Evolutionary conservation across 345 rosid species (phyloP).

Genomic region (Eucalyptus globulus): DNA sequence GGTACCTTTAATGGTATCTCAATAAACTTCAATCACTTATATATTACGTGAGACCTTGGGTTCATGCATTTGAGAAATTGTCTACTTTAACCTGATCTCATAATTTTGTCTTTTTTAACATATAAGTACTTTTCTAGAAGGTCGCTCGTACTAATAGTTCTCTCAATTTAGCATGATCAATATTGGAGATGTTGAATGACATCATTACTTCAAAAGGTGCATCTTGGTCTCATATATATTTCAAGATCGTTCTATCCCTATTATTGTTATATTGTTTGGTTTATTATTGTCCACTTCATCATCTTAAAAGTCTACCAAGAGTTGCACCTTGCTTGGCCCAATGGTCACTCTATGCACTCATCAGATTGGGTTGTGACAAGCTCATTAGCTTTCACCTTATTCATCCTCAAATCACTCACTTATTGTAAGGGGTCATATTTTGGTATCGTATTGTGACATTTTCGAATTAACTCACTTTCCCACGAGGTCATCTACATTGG

Average conservation of each 20-base stretch:
- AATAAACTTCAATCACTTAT: not conserved
- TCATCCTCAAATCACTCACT: not conserved
- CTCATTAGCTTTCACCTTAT: not conserved
- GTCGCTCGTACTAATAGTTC: not conserved
- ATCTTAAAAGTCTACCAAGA: not conserved
- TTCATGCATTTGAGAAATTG: not conserved
- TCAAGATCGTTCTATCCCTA: not conserved
- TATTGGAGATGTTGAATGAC: not conserved
- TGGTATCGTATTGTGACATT: accelerated
- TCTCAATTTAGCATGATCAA: not conserved
- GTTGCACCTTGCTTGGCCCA: not conserved
- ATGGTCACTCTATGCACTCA: not conserved
- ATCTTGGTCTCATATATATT: not conserved
- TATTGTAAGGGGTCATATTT: not conserved
- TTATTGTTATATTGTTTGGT: not conserved
- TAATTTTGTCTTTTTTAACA: not conserved
- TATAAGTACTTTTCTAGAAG: not conserved
- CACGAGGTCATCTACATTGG: not conserved
- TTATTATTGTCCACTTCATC: not conserved
- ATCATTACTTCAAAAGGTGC: not conserved
- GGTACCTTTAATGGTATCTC: not conserved
- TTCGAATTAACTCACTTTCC: not conserved
- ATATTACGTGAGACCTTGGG: not conserved
- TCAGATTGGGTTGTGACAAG: not conserved
- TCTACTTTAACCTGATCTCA: not conserved